Base-by-base conservation (phyloP, 2,329 filamentous ascomycete genomes). In the Stemphylium beticola region DNA sequence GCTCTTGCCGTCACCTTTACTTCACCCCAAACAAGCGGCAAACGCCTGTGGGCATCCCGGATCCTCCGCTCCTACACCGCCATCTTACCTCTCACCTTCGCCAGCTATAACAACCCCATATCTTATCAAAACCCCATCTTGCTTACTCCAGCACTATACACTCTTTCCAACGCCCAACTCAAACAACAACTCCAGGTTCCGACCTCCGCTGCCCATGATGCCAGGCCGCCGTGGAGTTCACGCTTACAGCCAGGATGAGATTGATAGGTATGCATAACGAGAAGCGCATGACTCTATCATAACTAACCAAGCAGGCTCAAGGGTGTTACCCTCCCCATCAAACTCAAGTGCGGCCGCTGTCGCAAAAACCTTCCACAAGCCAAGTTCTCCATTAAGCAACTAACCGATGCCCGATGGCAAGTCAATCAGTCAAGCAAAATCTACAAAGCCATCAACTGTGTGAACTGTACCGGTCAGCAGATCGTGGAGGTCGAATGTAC, bases 381-480 rank as follows among this genome's bases (percentile, higher is more conserved):
- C 1, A 67, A 65, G 31, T 85, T 74, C 61, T 83, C 83, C 1
- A 77, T 79, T 26, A 80, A 77, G 31, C 80, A 84, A 61, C 66
- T 81, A 8, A 70, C 71, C 4, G 68, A 74, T n/a, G 55, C 62
- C 12, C 38, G 73, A 56, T 59, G 24, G 20, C 62, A 60, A 18
- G 55, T 67, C 50, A 50, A 54, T 15, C 45, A 45, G 29, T 15
- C 51, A 0, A 53, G 44, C 4, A 52, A 55, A 1, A 67, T 68
- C 41, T 57, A 53, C 9, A 53, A 62, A 22, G 62, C 61, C 5
- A 72, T 76, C 18, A 75, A 69, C 20, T 86, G 83, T 67, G 64
- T 71, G 6, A 33, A 49, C 1, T 86, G 83, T 55, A 73, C 76
- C 31, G 78, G 77, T 4, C 65, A 11, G 1, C 76, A 78, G 41